phyloP scores from a whole-genome alignment of 441 rosid species.

The Mallotus japonicus region DNA sequence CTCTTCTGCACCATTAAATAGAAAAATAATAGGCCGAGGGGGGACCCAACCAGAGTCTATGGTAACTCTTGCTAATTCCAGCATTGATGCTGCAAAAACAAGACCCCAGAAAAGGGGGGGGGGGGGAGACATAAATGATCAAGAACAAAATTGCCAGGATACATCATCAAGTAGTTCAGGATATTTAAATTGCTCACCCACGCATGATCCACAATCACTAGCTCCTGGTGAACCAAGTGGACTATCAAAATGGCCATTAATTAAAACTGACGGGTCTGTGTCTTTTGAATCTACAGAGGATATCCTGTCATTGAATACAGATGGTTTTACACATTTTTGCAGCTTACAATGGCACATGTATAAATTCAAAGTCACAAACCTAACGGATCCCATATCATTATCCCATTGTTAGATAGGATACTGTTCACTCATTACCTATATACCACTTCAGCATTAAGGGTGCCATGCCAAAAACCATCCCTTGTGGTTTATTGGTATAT shows the following conservation, averaged over 20 bases:
- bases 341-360: slow-evolving; percentile 5
- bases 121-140: slow-evolving; percentile 15
- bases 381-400: slow-evolving; percentile 1
- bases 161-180: slow-evolving; percentile 14
- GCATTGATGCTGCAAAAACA: slow-evolving; percentile 69
- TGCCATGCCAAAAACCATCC: too few species aligned
- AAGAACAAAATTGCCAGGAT: slow-evolving; percentile 11
- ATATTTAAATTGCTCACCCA: slow-evolving; percentile 56
- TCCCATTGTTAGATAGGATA: background rate
- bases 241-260: slow-evolving; percentile 96
- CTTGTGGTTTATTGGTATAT: too few species aligned
- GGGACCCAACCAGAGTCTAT: slow-evolving; percentile 90
- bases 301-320: slow-evolving; percentile 51
- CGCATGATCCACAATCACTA: slow-evolving; percentile 97
- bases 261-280: slow-evolving; percentile 71
- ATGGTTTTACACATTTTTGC: slow-evolving; percentile 12
- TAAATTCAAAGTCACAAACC: slow-evolving; percentile 4
- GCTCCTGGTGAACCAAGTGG: slow-evolving; percentile 97
- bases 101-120: background rate
- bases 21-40: slow-evolving; percentile 82
- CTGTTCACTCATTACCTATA: background rate
- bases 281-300: slow-evolving; percentile 64
- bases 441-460: too few species aligned
- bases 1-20: slow-evolving; percentile 98
- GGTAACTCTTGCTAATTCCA: slow-evolving; percentile 83